These are phyloP conservation scores for Boletus semigastroideus DNA, from an alignment of 1,284 basidiomycete species.

Conservation along the genomic window DNA sequence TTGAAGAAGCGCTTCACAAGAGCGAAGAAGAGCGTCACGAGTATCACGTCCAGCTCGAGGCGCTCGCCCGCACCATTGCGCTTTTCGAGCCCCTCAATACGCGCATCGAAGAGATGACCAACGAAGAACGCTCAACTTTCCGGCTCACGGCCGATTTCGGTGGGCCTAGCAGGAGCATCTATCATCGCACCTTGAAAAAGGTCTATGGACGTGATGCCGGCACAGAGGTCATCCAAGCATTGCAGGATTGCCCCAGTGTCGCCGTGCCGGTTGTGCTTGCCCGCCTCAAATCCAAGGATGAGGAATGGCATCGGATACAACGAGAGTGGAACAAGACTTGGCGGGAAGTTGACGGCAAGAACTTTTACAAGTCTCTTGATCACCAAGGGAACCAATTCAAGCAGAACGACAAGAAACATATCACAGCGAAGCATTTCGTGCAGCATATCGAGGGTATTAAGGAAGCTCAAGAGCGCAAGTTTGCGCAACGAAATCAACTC, in stretches of 20 bases:
- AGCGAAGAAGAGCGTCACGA: slow-evolving; percentile 99
- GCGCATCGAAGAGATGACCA: slow-evolving; percentile 87
- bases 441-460: slow-evolving; percentile 84
- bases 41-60: slow-evolving; percentile 96
- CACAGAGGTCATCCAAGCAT: slow-evolving; percentile 82
- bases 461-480: slow-evolving; percentile 61
- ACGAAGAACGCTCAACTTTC: slow-evolving; percentile 84
- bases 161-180: slow-evolving; percentile 84
- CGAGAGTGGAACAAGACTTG: slow-evolving; percentile 97
- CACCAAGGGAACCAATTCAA: slow-evolving; percentile 97
- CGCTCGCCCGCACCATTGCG: slow-evolving; percentile 88
- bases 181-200: slow-evolving; percentile 93
- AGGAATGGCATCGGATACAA: slow-evolving; percentile 95
- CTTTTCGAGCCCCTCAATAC: slow-evolving; percentile 88
- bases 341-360: slow-evolving; percentile 95
- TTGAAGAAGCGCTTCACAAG: slow-evolving; percentile 95
- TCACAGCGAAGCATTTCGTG: slow-evolving; percentile 89
- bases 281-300: slow-evolving; percentile 92
- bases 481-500: slow-evolving; percentile 39
- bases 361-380: slow-evolving; percentile 97
- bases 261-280: slow-evolving; percentile 91
- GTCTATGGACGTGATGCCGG: slow-evolving; percentile 88
- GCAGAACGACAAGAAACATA: slow-evolving; percentile 93
- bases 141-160: slow-evolving; percentile 89
- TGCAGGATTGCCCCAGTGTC: slow-evolving; percentile 91